Base-by-base conservation (phyloP, 2,329 filamentous ascomycete species). In the Akanthomyces muscarius region DNA sequence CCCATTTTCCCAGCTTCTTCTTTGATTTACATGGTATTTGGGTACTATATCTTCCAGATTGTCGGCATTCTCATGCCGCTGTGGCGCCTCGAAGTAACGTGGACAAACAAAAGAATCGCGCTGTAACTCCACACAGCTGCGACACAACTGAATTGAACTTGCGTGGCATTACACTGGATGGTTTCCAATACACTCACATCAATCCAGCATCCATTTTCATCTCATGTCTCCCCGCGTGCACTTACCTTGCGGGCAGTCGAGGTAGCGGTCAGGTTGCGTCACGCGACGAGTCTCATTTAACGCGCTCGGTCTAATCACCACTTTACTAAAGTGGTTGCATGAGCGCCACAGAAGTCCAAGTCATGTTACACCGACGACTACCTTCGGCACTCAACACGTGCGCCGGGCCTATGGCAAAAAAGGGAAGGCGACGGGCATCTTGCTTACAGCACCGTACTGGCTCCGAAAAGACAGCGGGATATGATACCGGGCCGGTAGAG, bases 241-340 rank as follows among this genome's bases (percentile, higher is more conserved):
- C 23, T 11, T 18, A 25, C 5, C 21, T 48, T 25, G n/a, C 45
- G 10, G 4, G 47, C 47, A 4, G 30, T 50, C 47, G 23, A 28
- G 23, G 47, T 50, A 50, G 47, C 47, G 47, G 55, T 25, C 44
- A 45, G 48, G 44, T n/a, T 41, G 44, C 14, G 21, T 58, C 55
- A 58, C 55, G 55, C 55, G 55, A 58, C 33, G 55, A 42, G 52
- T 55, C 52, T 55, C 52, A 55, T 28, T 55, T 28, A 36, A 55
- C 52, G 52, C 52, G 55, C 14, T 21, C 30, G n/a, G 28, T 14
- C 21, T 11, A 45, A 48, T 36, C 42, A 45, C n/a, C 25, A 23
- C 33, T 23, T 58, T 25, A 42, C n/a, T 44, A 58, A 57, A 58
- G 55, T 58, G 55, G 55, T 50, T 58, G 55, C 55, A 50, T 48